A percentile compares a stretch with the other conserved stretches of the same genome.
Conservation (phyloP, 371 early-diverging fungal genomes). For the Umbelopsis sp. region DNA sequence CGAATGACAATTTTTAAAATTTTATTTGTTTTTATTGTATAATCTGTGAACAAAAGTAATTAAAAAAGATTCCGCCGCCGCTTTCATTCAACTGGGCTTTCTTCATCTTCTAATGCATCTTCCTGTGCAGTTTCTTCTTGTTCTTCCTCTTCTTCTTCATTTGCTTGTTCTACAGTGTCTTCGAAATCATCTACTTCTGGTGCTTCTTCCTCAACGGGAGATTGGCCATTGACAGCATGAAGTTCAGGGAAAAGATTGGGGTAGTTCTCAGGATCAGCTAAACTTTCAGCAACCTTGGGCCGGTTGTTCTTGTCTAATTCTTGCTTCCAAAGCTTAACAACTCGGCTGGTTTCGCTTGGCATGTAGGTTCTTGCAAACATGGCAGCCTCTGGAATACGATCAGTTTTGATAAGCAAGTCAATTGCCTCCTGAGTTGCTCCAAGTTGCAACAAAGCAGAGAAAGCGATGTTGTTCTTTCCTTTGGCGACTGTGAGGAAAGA, state of each 20-base stretch:
- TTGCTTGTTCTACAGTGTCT: not conserved
- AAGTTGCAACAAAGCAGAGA: slow-evolving; percentile 77
- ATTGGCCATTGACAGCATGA: slow-evolving; percentile 40
- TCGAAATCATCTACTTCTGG: not conserved
- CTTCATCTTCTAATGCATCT: not conserved
- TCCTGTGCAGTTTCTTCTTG: not conserved
- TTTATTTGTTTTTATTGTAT: slow-evolving; percentile 16
- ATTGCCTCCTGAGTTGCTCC: slow-evolving; percentile 79
- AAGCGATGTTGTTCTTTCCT: slow-evolving; percentile 90
- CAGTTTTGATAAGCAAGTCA: slow-evolving; percentile 81
- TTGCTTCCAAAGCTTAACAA: slow-evolving; percentile 83
- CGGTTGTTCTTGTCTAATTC: slow-evolving; percentile 68
- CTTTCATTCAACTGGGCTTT: slow-evolving; percentile 4
- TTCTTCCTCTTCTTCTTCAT: not conserved
- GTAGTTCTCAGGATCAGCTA: slow-evolving; percentile 86
- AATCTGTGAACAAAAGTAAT: not conserved
- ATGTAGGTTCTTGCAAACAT: slow-evolving; percentile 90
- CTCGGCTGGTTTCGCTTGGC: slow-evolving; percentile 75
- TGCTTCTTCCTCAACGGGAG: slow-evolving; percentile 49
- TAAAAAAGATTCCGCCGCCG: not conserved
- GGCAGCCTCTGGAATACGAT: slow-evolving; percentile 96
- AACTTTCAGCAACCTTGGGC: slow-evolving; percentile 84
- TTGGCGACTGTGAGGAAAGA: slow-evolving; percentile 46
- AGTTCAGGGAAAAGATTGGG: slow-evolving; percentile 86
- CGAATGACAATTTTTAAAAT: not conserved